Evolutionary conservation across 1,139 yeast species (phyloP), one percentile per base, ranked within the genome.

Genomic region (Zygoascus sp.): DNA sequence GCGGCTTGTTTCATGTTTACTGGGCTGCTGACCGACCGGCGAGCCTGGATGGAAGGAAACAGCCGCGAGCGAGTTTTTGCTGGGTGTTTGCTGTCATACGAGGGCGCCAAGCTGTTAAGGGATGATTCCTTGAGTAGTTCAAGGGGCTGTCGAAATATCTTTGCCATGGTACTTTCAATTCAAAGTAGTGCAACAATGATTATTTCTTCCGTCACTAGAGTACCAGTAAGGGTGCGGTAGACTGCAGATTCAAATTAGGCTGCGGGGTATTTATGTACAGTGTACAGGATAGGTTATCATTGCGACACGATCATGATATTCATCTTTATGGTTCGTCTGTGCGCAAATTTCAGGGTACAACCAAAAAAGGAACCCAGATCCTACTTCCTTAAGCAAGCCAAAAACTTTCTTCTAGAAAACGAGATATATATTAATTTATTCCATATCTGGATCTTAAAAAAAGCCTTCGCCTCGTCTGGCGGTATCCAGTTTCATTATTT

Each of bases 401-500:
- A n/a, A n/a, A n/a, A n/a, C n/a, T n/a, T n/a, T n/a, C n/a, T n/a
- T n/a, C n/a, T n/a, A n/a, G n/a, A n/a, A n/a, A n/a, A n/a, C n/a
- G n/a, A n/a, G n/a, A n/a, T n/a, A n/a, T n/a, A n/a, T n/a, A n/a
- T n/a, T n/a, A n/a, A n/a, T n/a, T n/a, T n/a, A n/a, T n/a, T n/a
- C n/a, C n/a, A n/a, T n/a, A n/a, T n/a, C n/a, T n/a, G n/a, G n/a
- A n/a, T n/a, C n/a, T 40, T 19, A 40, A 35, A 42, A 42, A 15
- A 58, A 47, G 8, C 58, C 58, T 27, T 76, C 81, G 43, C 83
- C 80, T 53, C 81, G 72, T 50, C 89, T 78, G 35, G 88, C 76
- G 2, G 95, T 84, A 53, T 87, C 95, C 21, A 80, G 72, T 63
- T 83, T 84, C 95, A 87, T 84, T 47, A 84, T 79, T 63, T 92